Base-by-base conservation (phyloP, 1,139 yeast genomes). In the Casaregolazyma suthepensis region DNA sequence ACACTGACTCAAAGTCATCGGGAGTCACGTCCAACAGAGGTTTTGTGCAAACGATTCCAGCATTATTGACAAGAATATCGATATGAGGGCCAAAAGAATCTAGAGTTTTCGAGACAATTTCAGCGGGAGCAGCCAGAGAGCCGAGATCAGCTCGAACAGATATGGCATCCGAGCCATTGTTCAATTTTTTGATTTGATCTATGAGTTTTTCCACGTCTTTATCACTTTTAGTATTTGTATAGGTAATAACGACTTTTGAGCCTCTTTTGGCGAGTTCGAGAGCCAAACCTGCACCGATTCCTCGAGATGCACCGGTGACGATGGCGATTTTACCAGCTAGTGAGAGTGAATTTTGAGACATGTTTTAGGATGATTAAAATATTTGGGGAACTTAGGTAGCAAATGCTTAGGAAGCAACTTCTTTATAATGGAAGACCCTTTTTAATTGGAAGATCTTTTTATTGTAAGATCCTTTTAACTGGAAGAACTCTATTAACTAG, bases 271-370 rank as follows among this genome's bases (percentile, higher is more conserved):
- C 50, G 59, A 69, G 52, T 65, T 61, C 57, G 60, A 69, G n/a
- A 59, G 62, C 56, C 60, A 69, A 47, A 63, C 66, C 46, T n/a
- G 55, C 54, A 59, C 65, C 71, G 65, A 69, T 57, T n/a, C 62
- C 52, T 57, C 67, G 43, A 54, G 63, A 54, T 56, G 67, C 57
- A 58, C 69, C 48, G 59, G 66, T 42, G 57, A 57, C 66, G 63
- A 47, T 54, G 15, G 61, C 62, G 13, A 52, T 51, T 48, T 56
- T 56, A 2, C 49, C 49, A 15, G 38, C 22, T n/a, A 51, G 40
- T 43, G 47, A 35, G 12, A 40, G 40, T 5, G 31, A 26, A 15
- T 35, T 35, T 7, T 13, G 17, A 13, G 40, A 3, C 40, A 35
- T 35, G 40, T 5, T 35, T 10, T 5, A 15, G 9, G 17, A 35